Evolutionary conservation across 345 rosid genomes (phyloP).

Genomic region (Hevea brasiliensis): DNA sequence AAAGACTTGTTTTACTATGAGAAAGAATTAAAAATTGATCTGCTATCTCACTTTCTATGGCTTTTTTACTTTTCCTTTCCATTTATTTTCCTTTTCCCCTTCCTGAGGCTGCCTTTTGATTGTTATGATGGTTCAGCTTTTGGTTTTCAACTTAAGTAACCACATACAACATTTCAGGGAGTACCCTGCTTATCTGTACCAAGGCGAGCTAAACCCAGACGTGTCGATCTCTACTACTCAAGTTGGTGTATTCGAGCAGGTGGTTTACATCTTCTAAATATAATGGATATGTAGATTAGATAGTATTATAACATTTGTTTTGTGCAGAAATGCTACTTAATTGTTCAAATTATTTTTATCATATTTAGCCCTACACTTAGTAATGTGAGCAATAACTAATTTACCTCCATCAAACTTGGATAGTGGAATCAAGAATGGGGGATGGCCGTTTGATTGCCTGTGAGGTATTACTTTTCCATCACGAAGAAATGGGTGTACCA

Average conservation of each 20-base stretch:
- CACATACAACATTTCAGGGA: conserved; percentile 45
- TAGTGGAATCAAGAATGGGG: conserved; percentile 68
- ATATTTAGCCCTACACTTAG: too few species aligned
- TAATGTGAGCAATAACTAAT: too few species aligned
- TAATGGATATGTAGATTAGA: too few species aligned
- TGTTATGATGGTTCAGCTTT: not conserved
- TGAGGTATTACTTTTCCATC: conserved; percentile 71
- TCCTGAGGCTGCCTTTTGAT: too few species aligned
- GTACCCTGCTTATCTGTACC: conserved; percentile 56
- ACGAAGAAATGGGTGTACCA: conserved; percentile 92
- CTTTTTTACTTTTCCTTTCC: too few species aligned
- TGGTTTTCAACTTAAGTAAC: conserved; percentile 13
- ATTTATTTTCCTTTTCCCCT: not conserved
- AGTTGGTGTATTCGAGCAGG: conserved; percentile 87
- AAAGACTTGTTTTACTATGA: not conserved
- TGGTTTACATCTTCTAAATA: conserved; percentile 11
- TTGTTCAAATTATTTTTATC: too few species aligned
- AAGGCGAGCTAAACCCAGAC: conserved; percentile 50
- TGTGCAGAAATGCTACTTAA: too few species aligned
- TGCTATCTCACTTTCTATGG: not conserved
- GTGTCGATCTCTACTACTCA: conserved; percentile 74
- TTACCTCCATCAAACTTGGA: not conserved
- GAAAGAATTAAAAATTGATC: not conserved
- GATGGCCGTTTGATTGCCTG: conserved; percentile 60
- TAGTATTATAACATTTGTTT: too few species aligned